Percentiles rank a stretch among this genome's conserved stretches.
phyloP scores from a whole-genome alignment of 2,329 filamentous ascomycete species.

The Mycogone perniciosa region DNA sequence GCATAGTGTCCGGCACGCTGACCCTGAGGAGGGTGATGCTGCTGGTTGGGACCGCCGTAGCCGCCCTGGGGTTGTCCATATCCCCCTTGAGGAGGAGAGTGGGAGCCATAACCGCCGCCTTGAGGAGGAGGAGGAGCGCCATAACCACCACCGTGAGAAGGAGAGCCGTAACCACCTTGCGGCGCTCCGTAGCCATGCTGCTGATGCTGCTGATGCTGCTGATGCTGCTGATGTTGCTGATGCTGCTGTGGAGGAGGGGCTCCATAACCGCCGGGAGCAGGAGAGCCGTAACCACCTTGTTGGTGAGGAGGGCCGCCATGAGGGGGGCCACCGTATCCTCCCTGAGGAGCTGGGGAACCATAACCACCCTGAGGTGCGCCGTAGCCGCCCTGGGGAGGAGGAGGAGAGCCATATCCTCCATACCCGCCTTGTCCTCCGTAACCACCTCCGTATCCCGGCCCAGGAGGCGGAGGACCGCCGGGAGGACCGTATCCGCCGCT shows the following conservation, averaged over 20 bases:
- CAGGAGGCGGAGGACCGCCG: slow-evolving; percentile 17
- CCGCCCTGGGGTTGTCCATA: slow-evolving; percentile 14
- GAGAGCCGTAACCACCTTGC: slow-evolving; percentile 17
- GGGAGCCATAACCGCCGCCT: slow-evolving; percentile 19
- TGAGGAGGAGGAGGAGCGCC: slow-evolving; percentile 25
- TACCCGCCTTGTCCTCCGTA: slow-evolving; percentile 17
- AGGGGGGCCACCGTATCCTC: slow-evolving; percentile 14
- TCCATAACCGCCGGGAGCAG: slow-evolving; percentile 14
- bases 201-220: slow-evolving; percentile 22
- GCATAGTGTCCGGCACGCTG: slow-evolving; percentile 15
- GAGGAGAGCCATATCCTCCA: slow-evolving; percentile 19
- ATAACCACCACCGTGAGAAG: slow-evolving; percentile 16
- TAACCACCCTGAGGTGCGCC: slow-evolving; percentile 17
- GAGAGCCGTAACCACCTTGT: slow-evolving; percentile 18
- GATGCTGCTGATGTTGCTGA: not conserved
- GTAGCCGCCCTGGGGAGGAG: slow-evolving; percentile 15
- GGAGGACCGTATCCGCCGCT: slow-evolving; percentile 15
- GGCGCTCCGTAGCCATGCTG: slow-evolving; percentile 5
- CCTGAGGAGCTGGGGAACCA: slow-evolving; percentile 18
- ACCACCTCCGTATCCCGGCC: slow-evolving; percentile 17
- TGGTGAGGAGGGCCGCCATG: slow-evolving; percentile 15
- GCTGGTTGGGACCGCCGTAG: slow-evolving; percentile 15
- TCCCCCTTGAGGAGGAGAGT: slow-evolving; percentile 19
- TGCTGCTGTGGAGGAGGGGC: slow-evolving; percentile 16
- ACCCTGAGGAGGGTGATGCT: slow-evolving; percentile 18